Evolutionary conservation across 2,329 filamentous ascomycete species (phyloP).

Genomic region (Penicillium rolfsii): DNA sequence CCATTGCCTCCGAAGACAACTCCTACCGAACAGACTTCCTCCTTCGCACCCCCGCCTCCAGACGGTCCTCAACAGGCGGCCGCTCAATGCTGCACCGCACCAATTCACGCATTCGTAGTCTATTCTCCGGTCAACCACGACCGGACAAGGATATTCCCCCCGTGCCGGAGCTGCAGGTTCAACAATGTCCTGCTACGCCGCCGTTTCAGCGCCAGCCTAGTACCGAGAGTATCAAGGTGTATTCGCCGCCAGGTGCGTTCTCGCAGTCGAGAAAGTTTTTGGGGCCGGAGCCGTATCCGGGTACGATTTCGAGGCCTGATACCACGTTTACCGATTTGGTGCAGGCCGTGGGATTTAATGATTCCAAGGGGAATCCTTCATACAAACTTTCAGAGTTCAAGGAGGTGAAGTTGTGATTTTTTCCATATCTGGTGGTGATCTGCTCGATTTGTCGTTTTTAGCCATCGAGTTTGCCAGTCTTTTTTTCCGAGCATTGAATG

Average conservation of each 20-base stretch:
- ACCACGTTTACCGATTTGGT: slow-evolving; percentile 46
- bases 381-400: slow-evolving; percentile 30
- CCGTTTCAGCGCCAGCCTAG: slow-evolving; percentile 37
- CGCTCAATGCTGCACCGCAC: slow-evolving; percentile 42
- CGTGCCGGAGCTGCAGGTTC: slow-evolving; percentile 21
- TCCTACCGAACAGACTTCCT: slow-evolving; percentile 52
- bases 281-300: slow-evolving; percentile 33
- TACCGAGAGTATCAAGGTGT: slow-evolving; percentile 53
- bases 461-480: too few relatives aligned
- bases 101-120: slow-evolving; percentile 42
- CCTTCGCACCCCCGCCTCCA: slow-evolving; percentile 31
- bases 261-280: slow-evolving; percentile 29
- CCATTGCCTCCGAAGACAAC: slow-evolving; percentile 48
- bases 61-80: slow-evolving; percentile 29
- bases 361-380: slow-evolving; percentile 32
- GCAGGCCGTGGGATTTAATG: slow-evolving; percentile 41
- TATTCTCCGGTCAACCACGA: slow-evolving; percentile 36
- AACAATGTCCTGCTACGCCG: slow-evolving; percentile 26
- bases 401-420: slow-evolving; percentile 1
- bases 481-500: not conserved
- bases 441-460: not conserved
- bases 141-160: slow-evolving; percentile 28
- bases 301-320: slow-evolving; percentile 31
- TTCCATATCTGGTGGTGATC: not conserved
- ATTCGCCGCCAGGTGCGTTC: slow-evolving; percentile 46